Conservation (phyloP, 2,329 filamentous ascomycete species). For the Claviceps fusiformis region DNA sequence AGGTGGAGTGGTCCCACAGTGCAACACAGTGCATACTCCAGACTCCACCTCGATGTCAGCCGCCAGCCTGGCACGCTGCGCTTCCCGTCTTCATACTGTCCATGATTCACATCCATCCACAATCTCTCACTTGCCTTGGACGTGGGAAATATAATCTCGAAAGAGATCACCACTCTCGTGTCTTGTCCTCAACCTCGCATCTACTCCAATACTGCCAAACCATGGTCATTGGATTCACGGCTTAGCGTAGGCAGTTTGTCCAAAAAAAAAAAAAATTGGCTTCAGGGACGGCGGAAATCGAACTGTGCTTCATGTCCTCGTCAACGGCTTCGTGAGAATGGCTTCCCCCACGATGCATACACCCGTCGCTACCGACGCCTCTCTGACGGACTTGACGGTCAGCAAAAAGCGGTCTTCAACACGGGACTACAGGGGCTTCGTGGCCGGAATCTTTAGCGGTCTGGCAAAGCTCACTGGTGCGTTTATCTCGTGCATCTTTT, state of each 20-base stretch:
- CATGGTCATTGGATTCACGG: background rate
- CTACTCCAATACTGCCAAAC: background rate
- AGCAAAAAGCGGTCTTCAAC: constrained; percentile 5
- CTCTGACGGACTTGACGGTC: background rate
- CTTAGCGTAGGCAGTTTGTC: background rate
- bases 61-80: background rate
- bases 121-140: background rate
- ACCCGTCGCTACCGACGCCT: background rate
- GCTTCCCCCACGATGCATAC: background rate
- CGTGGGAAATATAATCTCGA: no score
- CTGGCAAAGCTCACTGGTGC: constrained; percentile 77
- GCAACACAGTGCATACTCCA: background rate
- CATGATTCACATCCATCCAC: background rate
- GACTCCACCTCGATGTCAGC: background rate
- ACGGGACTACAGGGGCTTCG: constrained; percentile 80
- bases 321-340: background rate
- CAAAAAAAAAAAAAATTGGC: no score
- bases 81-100: background rate
- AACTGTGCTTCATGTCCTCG: background rate
- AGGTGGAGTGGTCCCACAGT: no score
- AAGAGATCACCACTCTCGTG: no score
- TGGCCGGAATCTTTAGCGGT: constrained; percentile 90
- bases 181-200: background rate
- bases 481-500: constrained; percentile 10
- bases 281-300: no score